Conservation (phyloP, 192 early-diverging fungal genomes). For the Coemansia sp. region DNA sequence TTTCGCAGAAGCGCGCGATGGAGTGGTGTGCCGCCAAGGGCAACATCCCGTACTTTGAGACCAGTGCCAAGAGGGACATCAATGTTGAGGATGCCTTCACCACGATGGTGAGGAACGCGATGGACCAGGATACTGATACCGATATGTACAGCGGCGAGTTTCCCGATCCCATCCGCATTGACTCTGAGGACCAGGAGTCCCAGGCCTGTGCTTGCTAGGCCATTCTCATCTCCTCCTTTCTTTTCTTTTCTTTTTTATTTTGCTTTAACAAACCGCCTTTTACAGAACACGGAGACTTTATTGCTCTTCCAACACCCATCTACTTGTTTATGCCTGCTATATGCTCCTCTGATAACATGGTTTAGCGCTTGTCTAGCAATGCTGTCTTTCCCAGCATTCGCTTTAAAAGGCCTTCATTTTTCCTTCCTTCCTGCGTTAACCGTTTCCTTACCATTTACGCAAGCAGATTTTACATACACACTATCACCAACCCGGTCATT, state of each 20-base stretch:
- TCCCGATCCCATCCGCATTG: slow-evolving; percentile 87
- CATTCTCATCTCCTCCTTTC: slow-evolving; percentile 1
- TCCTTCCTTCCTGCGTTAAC: too few species aligned
- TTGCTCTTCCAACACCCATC: too few species aligned
- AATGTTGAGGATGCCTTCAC: slow-evolving; percentile 98
- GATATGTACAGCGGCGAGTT: slow-evolving; percentile 66
- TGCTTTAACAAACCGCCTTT: background rate
- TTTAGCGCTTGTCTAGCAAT: too few species aligned
- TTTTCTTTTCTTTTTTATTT: background rate
- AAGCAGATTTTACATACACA: too few species aligned
- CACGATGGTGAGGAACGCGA: slow-evolving; percentile 91
- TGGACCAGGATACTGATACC: slow-evolving; percentile 87
- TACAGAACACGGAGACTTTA: too few species aligned
- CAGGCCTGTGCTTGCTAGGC: slow-evolving; percentile 71
- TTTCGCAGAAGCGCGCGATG: slow-evolving; percentile 94
- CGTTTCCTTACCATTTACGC: too few species aligned
- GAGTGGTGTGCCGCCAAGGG: slow-evolving; percentile 97
- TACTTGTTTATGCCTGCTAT: too few species aligned
- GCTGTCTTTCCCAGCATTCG: too few species aligned
- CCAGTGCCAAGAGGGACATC: slow-evolving; percentile 96
- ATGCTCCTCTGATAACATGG: too few species aligned
- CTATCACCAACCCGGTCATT: too few species aligned
- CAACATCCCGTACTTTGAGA: slow-evolving; percentile 98
- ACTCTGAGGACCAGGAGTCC: slow-evolving; percentile 67
- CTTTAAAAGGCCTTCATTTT: too few species aligned